Base-by-base conservation (phyloP, 164 flowering plant species). In the Tetracentron sinense region DNA sequence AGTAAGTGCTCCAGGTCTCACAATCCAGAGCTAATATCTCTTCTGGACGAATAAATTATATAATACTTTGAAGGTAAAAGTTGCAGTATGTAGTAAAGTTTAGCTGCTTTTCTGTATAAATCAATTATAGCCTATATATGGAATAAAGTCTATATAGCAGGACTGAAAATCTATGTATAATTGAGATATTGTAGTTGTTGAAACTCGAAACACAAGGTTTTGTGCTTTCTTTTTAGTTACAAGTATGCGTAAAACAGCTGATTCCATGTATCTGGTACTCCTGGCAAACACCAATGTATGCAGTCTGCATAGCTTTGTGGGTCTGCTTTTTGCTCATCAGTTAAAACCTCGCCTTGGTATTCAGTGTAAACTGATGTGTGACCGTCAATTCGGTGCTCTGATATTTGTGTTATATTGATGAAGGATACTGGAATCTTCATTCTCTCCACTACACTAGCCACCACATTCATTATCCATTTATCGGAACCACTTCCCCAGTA, bases 401-500 rank as follows among this genome's bases (percentile, higher is more conserved):
- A 91, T 14, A 91, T 54, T 65, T 89, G 96, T 15, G 98, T 93
- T 26, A 93, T 66, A 74, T 94, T 91, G 64, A 94, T 33, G 51
- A 89, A 26, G 0, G 89, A 74, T 6, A 91, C 92, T 0, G 88
- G 91, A 21, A 86, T 83, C 71, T 83, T 86, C 97, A 91, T 93
- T 62, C 75, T 83, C 44, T 54, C 51, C 10, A 83, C 71, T 0
- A 86, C 72, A 26, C 72, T 55, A 0, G 54, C 25, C 22, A 87
- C 96, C 33, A 79, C 96, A 0, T 61, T 67, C 97, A 93, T 90
- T 30, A 93, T 79, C 51, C 77, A 55, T 60, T 63, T 70, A 66
- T 91, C 82, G 0, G 97, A 89, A 6, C 98, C 98, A 30, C 76
- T 88, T 54, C 96, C 97, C 92, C 95, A 86, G 66, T 76, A 74